These are phyloP conservation scores for Ganoderma sinense DNA, from an alignment of 1,284 basidiomycete genomes.

Conservation along the genomic window DNA sequence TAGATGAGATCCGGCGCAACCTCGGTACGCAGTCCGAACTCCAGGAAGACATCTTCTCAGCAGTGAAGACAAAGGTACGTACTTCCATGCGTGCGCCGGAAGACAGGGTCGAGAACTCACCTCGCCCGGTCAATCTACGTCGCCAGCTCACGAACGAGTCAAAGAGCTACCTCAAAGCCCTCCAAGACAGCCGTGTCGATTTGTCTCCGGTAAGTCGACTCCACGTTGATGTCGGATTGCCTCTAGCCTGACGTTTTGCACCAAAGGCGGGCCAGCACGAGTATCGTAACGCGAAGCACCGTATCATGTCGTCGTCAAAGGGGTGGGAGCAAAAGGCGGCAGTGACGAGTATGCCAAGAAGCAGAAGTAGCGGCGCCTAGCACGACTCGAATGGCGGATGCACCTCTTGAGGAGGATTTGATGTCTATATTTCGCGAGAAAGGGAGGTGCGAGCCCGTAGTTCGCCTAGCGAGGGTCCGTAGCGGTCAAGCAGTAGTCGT, in stretches of 20 bases:
- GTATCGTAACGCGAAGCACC: not conserved
- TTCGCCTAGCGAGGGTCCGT: too few relatives aligned
- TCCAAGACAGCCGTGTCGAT: not conserved
- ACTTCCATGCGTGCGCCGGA: not conserved
- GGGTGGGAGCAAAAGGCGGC: not conserved
- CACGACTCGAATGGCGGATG: too few relatives aligned
- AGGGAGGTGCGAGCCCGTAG: too few relatives aligned
- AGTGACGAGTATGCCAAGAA: constrained; percentile 1
- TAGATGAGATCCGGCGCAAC: not conserved
- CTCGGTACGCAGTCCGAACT: not conserved
- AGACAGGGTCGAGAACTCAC: not conserved
- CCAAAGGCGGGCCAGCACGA: not conserved
- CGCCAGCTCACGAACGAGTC: not conserved
- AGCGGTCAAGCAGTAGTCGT: too few relatives aligned
- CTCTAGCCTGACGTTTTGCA: too few relatives aligned
- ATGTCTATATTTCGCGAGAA: too few relatives aligned
- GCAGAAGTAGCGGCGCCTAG: not conserved
- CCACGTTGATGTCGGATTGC: too few relatives aligned
- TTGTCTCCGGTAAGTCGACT: not conserved
- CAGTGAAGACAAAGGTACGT: not conserved
- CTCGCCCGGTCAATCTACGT: not conserved
- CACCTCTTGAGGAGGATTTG: too few relatives aligned
- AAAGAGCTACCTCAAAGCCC: not conserved
- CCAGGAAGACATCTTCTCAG: not conserved
- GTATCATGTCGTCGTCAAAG: not conserved